These are phyloP conservation scores for Talaromyces nanjingensis DNA, from an alignment of 495 filamentous ascomycete genomes.

Conservation along the genomic window DNA sequence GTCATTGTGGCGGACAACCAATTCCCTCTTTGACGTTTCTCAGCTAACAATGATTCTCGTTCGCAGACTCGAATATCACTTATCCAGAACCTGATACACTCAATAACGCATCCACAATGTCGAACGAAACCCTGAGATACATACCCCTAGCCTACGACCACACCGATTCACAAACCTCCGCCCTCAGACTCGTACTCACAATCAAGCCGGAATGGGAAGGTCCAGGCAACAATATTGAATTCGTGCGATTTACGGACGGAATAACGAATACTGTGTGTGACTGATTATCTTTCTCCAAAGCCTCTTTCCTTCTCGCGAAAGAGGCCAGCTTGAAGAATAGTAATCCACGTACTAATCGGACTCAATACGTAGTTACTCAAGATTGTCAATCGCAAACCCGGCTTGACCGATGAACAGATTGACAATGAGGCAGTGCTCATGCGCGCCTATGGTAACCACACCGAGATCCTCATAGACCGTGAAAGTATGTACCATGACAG, in stretches of 20 bases:
- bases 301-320: slow-evolving; percentile 13
- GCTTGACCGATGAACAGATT: slow-evolving; percentile 67
- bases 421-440: slow-evolving; percentile 86
- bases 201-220: slow-evolving; percentile 79
- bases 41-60: not conserved
- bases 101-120: not conserved
- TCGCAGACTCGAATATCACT: not conserved
- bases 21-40: not conserved
- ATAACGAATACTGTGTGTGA: slow-evolving; percentile 85
- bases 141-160: slow-evolving; percentile 73
- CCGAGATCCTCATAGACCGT: slow-evolving; percentile 92
- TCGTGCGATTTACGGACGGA: slow-evolving; percentile 89
- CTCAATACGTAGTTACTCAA: slow-evolving; percentile 57
- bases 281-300: not conserved
- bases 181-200: slow-evolving; percentile 68
- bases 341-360: slow-evolving; percentile 7
- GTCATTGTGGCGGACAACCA: not conserved
- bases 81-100: not conserved
- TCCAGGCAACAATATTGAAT: slow-evolving; percentile 69
- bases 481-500: slow-evolving; percentile 59
- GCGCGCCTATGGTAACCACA: slow-evolving; percentile 90
- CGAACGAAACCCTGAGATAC: slow-evolving; percentile 31
- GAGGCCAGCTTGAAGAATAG: not conserved
- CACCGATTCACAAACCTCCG: slow-evolving; percentile 67
- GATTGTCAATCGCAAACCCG: slow-evolving; percentile 72